Base-by-base conservation (phyloP, 495 filamentous ascomycete genomes). In the Lophium mytilinum region DNA sequence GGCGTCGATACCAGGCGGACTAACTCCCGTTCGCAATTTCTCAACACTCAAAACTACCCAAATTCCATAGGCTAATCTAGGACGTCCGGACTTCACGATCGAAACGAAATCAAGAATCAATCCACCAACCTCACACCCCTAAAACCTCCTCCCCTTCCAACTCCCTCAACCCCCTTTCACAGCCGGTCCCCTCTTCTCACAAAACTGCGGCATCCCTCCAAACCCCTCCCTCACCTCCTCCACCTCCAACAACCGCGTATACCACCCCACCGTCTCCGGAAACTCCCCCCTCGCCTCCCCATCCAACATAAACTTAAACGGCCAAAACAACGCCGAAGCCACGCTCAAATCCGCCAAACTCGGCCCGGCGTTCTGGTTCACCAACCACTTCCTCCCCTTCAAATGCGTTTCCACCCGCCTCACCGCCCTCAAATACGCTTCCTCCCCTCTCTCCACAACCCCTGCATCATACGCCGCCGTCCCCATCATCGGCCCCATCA, bases 281-380 rank as follows among this genome's bases (percentile, higher is more conserved):
- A 70, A 69, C 53, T 68, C 68, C 53, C 69, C 66, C 43, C 77
- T 68, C 72, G 77, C 74, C 69, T 82, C 78, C 1, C 58, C 66
- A 67, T 82, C 79, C 35, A 82, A 65, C 8, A 74, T 43, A 56
- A 73, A 66, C 33, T 69, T 66, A 53, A 76, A 68, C 4, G 64
- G 72, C 66, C 73, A 71, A 14, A 63, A 53, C 52, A 83, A 50
- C 0, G 67, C 24, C 9, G 71, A 59, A 3, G 68, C 73, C 3
- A 82, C 62, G 50, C 72, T 76, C 37, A 82, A 66, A 69, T 84
- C 80, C 24, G 79, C 81, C 58, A 83, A 50, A 46, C 75, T 82
- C 41, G 80, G 37, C 65, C 75, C 65, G 37, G 78, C 78, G 0
- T 69, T 72, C 4, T 58, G 55, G 3, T 52, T n/a, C 0, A 63